A percentile compares a stretch with the other conserved stretches of the same genome.
phyloP scores from a whole-genome alignment of 345 rosid genomes.

The Arabidopsis suecica region DNA sequence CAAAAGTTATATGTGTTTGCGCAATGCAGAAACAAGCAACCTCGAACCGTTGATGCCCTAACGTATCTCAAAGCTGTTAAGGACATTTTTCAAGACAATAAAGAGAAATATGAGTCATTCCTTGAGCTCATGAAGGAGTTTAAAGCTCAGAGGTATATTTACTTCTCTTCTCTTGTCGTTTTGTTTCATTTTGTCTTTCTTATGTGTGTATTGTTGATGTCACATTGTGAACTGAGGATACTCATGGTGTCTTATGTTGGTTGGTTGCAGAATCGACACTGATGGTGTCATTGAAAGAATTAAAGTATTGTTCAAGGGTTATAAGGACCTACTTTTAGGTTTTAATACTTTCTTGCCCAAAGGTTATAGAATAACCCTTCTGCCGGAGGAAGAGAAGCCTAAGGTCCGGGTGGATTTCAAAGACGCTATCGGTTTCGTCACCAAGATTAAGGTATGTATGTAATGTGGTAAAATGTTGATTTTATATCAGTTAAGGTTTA shows the following conservation, averaged over 20 bases:
- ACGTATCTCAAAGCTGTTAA: slow-evolving; percentile 88
- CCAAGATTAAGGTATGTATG: slow-evolving; percentile 76
- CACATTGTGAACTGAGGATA: background rate
- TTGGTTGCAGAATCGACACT: slow-evolving; percentile 71
- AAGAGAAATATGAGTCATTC: slow-evolving; percentile 79
- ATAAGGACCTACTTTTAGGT: slow-evolving; percentile 79
- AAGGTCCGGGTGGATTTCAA: slow-evolving; percentile 79
- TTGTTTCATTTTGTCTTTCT: background rate
- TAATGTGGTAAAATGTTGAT: slow-evolving; percentile 17
- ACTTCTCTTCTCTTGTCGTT: slow-evolving; percentile 25
- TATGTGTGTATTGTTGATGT: background rate
- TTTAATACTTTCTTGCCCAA: slow-evolving; percentile 95
- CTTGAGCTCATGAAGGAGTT: slow-evolving; percentile 96
- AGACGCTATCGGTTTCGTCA: slow-evolving; percentile 87
- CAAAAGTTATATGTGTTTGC: slow-evolving; percentile 18
- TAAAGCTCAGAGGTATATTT: slow-evolving; percentile 78
- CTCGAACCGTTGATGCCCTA: slow-evolving; percentile 72
- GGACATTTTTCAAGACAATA: slow-evolving; percentile 75
- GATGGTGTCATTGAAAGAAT: slow-evolving; percentile 85
- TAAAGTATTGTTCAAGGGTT: slow-evolving; percentile 88
- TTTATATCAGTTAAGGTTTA: slow-evolving; percentile 25
- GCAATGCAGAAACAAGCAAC: slow-evolving; percentile 68
- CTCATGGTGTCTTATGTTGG: slow-evolving; percentile 35
- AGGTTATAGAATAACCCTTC: slow-evolving; percentile 79
- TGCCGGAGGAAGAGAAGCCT: slow-evolving; percentile 65